Evolutionary conservation across 2,329 filamentous ascomycete genomes (phyloP), one percentile per base, ranked within the genome.

Genomic region (Hypoxylon sp.): DNA sequence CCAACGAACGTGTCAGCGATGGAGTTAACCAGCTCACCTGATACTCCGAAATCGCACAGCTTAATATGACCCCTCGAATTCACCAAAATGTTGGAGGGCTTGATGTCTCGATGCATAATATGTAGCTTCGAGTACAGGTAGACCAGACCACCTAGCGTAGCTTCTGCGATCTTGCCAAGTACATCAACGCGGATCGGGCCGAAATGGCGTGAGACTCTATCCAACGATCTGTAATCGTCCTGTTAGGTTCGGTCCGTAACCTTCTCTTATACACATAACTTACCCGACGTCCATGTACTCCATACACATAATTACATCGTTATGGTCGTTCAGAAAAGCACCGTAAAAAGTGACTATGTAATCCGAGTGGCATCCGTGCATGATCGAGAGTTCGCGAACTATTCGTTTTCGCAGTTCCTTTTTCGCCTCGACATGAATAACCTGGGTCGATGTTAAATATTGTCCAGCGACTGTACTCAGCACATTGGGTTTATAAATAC

Each of bases 301-400:
- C 95, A 99, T 99, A 79, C 95, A 99, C 90, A 99, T 94, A 72
- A 98, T 96, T 62, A 99, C 96, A 80, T 99, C 95, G 75, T 96
- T 94, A 65, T 93, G 93, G 75, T 96, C 92, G 76, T 97, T 98
- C 74, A 98, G 87, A 76, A 98, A 99, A 37, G 95, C 95, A 64
- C 95, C 95, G 75, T 98, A 98, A 79, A 97, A 99, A 56, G 91
- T 97, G 64, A 99, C 95, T 74, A 99, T 98, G 78, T 96, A 94
- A 64, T 95, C 92, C 20, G 92, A 97, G 75, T 97, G 95, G 79
- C 95, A 99, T 74, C 96, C 93, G 76, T 97, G 94, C 89, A 98
- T 98, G 70, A 99, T 97, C 76, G 97, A 94, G 54, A 99, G 87
- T 78, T 99, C 95, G 76, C 95, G 90, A 67, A 99, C 92, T 70